Conservation (phyloP, 1,284 basidiomycete genomes). For the Gomphus sp. region DNA sequence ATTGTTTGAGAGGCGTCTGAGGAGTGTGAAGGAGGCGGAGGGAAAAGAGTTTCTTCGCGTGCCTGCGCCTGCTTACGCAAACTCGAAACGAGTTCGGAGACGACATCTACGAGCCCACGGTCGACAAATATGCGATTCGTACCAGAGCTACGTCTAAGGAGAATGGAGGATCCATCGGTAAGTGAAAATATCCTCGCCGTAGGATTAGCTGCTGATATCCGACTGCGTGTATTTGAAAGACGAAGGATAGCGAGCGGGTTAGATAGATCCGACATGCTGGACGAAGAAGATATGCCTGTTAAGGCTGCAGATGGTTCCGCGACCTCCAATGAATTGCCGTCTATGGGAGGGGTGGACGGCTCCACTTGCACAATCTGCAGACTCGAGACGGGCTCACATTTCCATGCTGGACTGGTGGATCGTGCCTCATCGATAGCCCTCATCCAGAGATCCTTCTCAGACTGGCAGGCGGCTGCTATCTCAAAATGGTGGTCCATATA, state of each 20-base stretch:
- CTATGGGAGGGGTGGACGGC: conserved; percentile 24
- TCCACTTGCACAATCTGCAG: conserved; percentile 30
- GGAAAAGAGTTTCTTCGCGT: conserved; percentile 53
- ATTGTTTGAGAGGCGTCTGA: conserved; percentile 37
- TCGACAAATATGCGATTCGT: conserved; percentile 62
- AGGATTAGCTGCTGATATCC: conserved; percentile 8
- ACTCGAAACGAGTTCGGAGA: conserved; percentile 51
- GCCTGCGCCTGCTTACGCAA: conserved; percentile 52
- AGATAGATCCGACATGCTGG: neutral
- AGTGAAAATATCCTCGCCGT: conserved; percentile 21
- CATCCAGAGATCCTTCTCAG: conserved; percentile 82
- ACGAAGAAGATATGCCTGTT: neutral
- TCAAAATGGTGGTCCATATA: conserved; percentile 69
- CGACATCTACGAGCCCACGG: conserved; percentile 56
- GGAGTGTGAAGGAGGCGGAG: conserved; percentile 20
- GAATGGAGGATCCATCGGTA: conserved; percentile 47
- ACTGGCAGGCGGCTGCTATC: conserved; percentile 70
- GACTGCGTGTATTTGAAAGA: conserved; percentile 9
- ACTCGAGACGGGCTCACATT: conserved; percentile 51
- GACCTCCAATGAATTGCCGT: conserved; percentile 3
- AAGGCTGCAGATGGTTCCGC: conserved; percentile 1
- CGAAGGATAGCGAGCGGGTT: conserved; percentile 6
- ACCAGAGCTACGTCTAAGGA: conserved; percentile 61
- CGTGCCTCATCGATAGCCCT: conserved; percentile 46
- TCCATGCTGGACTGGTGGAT: conserved; percentile 34